These are phyloP conservation scores for Carpinus fangiana DNA, from an alignment of 306 rosid species.

Conservation along the genomic window DNA sequence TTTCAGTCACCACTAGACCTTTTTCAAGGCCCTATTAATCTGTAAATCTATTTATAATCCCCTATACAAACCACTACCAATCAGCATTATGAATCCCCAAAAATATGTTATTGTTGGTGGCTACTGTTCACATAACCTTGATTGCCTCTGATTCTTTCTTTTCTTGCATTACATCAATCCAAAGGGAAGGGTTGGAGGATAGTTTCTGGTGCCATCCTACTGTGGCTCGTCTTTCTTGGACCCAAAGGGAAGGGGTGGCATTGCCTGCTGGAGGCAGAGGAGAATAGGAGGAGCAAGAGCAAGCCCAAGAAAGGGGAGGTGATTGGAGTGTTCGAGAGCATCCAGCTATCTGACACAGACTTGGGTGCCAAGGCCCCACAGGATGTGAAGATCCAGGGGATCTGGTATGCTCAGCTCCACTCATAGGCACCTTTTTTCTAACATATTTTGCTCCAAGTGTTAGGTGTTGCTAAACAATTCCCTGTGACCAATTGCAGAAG, in stretches of 20 bases:
- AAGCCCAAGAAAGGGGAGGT: conserved; percentile 92
- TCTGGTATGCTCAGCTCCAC: conserved; percentile 99
- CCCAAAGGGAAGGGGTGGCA: conserved; percentile 97
- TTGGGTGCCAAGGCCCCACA: conserved; percentile 94
- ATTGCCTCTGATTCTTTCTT: no score
- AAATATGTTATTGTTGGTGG: no score
- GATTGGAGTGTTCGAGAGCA: conserved; percentile 87
- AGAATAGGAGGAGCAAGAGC: conserved; percentile 79
- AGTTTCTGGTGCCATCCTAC: conserved; percentile 84
- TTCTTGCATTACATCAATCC: no score
- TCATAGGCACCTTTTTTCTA: conserved; percentile 33
- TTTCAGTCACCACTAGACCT: no score
- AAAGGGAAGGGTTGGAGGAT: conserved; percentile 17
- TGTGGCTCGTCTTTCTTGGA: conserved; percentile 93
- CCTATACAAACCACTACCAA: no score
- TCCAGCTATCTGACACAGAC: conserved; percentile 95
- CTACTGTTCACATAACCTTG: no score
- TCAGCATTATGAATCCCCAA: no score
- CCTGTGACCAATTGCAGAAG: conserved; percentile 28
- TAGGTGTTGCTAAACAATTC: conserved; percentile 30
- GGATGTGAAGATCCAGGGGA: conserved; percentile 90
- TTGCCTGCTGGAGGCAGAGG: conserved; percentile 96
- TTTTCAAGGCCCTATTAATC: no score
- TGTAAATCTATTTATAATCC: no score
- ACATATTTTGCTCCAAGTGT: conserved; percentile 45